Conservation (phyloP, 1,284 basidiomycete species). For the Trametes polyzona region DNA sequence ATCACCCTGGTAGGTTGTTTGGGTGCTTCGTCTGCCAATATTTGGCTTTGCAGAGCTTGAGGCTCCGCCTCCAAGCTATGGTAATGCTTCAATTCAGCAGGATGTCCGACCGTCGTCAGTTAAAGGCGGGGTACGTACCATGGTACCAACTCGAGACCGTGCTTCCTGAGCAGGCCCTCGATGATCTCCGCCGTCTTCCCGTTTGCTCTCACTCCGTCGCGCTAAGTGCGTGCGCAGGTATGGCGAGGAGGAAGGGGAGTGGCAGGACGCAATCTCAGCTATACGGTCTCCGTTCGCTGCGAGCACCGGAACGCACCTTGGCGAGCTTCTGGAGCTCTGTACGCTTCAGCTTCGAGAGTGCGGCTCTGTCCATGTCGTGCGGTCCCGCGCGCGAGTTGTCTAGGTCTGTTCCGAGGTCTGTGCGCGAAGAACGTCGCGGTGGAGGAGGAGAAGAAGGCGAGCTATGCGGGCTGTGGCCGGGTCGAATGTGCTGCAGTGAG, state of each 20-base stretch:
- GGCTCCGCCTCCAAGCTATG: too few species aligned
- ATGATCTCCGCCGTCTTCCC: neutral
- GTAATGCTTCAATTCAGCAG: too few species aligned
- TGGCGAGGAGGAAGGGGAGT: neutral
- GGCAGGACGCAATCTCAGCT: neutral
- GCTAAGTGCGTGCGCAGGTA: neutral
- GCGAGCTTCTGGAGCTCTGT: slow-evolving; percentile 17
- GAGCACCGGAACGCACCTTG: neutral
- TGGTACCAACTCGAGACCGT: neutral
- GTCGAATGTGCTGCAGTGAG: too few species aligned
- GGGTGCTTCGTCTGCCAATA: too few species aligned
- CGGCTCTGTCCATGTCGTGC: slow-evolving; percentile 5
- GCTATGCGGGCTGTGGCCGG: too few species aligned
- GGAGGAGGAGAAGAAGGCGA: neutral
- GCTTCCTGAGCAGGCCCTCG: neutral
- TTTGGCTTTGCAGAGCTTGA: too few species aligned
- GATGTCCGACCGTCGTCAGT: too few species aligned
- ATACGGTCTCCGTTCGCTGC: neutral
- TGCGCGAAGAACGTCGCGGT: too few species aligned
- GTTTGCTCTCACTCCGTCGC: slow-evolving; percentile 3
- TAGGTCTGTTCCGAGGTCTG: too few species aligned
- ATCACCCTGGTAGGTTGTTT: too few species aligned
- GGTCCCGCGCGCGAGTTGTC: too few species aligned
- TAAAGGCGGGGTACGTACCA: neutral
- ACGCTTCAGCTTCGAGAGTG: slow-evolving; percentile 6